phyloP scores from a whole-genome alignment of 345 rosid genomes.

The Raphanus raphanistrum region DNA sequence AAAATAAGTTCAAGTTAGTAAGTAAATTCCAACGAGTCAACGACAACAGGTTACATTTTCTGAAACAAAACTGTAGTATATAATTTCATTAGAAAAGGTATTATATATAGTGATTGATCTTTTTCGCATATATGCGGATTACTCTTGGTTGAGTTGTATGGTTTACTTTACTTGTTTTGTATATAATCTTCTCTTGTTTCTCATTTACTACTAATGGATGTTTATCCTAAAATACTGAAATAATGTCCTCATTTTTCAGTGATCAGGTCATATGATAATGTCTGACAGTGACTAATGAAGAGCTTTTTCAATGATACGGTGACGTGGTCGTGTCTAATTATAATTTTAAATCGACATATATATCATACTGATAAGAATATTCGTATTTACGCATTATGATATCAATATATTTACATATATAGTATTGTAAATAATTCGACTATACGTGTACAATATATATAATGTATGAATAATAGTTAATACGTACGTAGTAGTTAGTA shows the following conservation, averaged over 20 bases:
- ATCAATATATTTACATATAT: neutral
- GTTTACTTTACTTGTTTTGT: neutral
- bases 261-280: constrained; percentile 1
- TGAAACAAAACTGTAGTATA: no score
- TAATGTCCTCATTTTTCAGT: constrained; percentile 1
- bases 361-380: constrained; percentile 20
- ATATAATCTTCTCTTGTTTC: neutral
- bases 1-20: constrained; percentile 4
- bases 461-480: neutral
- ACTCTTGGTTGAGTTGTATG: no score
- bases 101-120: neutral
- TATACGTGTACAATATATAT: neutral
- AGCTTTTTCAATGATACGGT: constrained; percentile 10
- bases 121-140: neutral
- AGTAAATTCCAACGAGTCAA: constrained; percentile 21
- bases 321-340: constrained; percentile 3
- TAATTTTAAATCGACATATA: neutral
- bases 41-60: neutral
- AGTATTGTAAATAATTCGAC: neutral
- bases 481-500: neutral
- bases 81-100: neutral
- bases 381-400: constrained; percentile 1
- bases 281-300: neutral
- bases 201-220: neutral
- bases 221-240: neutral